Evolutionary conservation across 2,329 filamentous ascomycete genomes (phyloP).

Genomic region (Amesomyces nigricolor): DNA sequence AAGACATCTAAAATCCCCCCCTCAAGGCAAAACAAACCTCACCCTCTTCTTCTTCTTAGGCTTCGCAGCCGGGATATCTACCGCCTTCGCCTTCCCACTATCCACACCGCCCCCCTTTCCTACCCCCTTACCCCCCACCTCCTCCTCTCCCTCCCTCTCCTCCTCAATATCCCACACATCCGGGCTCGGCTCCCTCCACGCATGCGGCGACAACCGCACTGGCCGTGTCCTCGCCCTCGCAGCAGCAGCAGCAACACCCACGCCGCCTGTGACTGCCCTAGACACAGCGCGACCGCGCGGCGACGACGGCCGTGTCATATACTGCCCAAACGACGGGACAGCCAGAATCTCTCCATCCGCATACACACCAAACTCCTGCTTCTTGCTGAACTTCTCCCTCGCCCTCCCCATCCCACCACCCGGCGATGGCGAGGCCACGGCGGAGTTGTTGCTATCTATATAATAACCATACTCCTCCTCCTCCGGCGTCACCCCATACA

Average conservation of each 20-base stretch:
- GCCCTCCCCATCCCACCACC: constrained; percentile 36
- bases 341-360: constrained; percentile 23
- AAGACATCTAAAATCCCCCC: constrained; percentile 2
- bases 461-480: constrained; percentile 32
- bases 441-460: constrained; percentile 34
- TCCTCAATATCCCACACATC: constrained; percentile 57
- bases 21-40: constrained; percentile 45
- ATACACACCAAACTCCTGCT: constrained; percentile 26
- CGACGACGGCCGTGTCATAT: background rate
- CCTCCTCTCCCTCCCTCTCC: constrained; percentile 52
- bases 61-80: constrained; percentile 42
- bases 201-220: constrained; percentile 36
- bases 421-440: constrained; percentile 36
- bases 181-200: constrained; percentile 54
- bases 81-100: constrained; percentile 23
- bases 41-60: constrained; percentile 55
- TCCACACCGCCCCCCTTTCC: constrained; percentile 31
- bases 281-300: constrained; percentile 10
- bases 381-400: constrained; percentile 34
- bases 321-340: constrained; percentile 27
- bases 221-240: background rate
- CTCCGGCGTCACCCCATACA: constrained; percentile 42
- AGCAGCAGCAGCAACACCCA: too few relatives aligned
- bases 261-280: too few relatives aligned
- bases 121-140: constrained; percentile 46